Conservation (phyloP, 305 asterid species). For the Fraxinus xanthoxyloides region DNA sequence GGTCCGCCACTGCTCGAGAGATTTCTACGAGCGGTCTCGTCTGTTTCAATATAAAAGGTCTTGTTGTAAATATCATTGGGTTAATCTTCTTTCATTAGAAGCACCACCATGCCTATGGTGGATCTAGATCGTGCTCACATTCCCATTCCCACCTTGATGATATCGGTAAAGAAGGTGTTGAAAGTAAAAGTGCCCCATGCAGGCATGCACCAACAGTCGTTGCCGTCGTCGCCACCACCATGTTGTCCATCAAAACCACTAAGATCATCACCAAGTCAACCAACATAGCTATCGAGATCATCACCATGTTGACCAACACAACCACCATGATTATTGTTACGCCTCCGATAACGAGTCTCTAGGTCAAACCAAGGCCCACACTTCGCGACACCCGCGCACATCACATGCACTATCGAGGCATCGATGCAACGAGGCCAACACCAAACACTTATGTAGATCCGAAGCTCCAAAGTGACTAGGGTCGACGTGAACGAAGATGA, state of each 20-base stretch:
- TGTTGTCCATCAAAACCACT: conserved; percentile 4
- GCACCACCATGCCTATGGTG: conserved; percentile 97
- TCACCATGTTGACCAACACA: conserved; percentile 17
- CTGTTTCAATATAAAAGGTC: conserved; percentile 86
- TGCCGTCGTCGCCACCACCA: too few relatives aligned
- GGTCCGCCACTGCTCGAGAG: conserved; percentile 47
- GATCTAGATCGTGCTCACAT: conserved; percentile 71
- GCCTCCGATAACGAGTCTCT: neutral
- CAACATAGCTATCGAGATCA: conserved; percentile 18
- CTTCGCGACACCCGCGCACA: neutral
- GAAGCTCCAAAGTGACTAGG: too few relatives aligned
- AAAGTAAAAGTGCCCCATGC: conserved; percentile 8
- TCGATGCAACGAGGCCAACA: too few relatives aligned
- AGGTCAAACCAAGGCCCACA: too few relatives aligned
- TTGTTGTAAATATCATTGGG: conserved; percentile 81
- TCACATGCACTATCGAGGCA: neutral
- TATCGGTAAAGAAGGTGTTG: neutral
- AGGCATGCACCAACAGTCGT: too few relatives aligned
- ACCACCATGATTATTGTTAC: conserved; percentile 19
- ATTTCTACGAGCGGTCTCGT: conserved; percentile 71
- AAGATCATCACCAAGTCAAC: conserved; percentile 19
- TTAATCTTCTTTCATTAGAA: conserved; percentile 91
- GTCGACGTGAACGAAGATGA: too few relatives aligned
- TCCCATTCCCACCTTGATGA: conserved; percentile 30
- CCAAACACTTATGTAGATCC: too few relatives aligned